Conservation (phyloP, 345 rosid genomes). For the Firmiana major region DNA sequence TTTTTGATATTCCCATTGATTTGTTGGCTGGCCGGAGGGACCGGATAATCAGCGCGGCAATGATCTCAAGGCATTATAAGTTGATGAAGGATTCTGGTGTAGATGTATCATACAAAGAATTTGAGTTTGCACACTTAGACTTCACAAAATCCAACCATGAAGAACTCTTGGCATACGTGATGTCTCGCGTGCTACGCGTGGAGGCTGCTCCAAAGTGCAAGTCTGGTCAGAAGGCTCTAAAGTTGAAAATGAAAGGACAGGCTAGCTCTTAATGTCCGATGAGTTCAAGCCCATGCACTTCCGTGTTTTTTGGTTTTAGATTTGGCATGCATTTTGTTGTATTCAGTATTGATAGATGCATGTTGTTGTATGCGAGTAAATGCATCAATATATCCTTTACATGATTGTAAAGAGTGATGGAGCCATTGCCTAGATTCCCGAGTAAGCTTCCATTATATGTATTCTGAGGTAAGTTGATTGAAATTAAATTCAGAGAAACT, state of each 20-base stretch:
- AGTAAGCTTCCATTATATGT: background rate
- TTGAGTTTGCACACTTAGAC: slow-evolving; percentile 91
- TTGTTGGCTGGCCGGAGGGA: slow-evolving; percentile 86
- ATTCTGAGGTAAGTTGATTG: background rate
- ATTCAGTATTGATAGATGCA: slow-evolving; percentile 11
- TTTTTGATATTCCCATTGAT: slow-evolving; percentile 74
- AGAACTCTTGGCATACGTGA: slow-evolving; percentile 72
- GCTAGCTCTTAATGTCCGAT: background rate
- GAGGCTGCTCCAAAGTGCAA: slow-evolving; percentile 36
- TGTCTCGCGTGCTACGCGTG: slow-evolving; percentile 72
- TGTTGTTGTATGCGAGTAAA: slow-evolving; percentile 19
- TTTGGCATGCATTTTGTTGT: slow-evolving; percentile 18
- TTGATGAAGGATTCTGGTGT: slow-evolving; percentile 69
- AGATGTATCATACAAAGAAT: slow-evolving; percentile 65
- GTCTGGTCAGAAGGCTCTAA: slow-evolving; percentile 32
- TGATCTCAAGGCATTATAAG: slow-evolving; percentile 78
- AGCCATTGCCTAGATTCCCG: background rate
- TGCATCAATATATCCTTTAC: background rate
- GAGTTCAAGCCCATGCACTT: slow-evolving; percentile 6
- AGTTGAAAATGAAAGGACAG: slow-evolving; percentile 38
- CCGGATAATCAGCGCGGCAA: slow-evolving; percentile 70
- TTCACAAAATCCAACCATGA: slow-evolving; percentile 90
- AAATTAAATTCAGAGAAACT: background rate
- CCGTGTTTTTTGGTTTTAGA: slow-evolving; percentile 11
- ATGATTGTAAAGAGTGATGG: background rate